Evolutionary conservation across 1,139 yeast genomes (phyloP).

Genomic region (Saccharomyces pastorianus): DNA sequence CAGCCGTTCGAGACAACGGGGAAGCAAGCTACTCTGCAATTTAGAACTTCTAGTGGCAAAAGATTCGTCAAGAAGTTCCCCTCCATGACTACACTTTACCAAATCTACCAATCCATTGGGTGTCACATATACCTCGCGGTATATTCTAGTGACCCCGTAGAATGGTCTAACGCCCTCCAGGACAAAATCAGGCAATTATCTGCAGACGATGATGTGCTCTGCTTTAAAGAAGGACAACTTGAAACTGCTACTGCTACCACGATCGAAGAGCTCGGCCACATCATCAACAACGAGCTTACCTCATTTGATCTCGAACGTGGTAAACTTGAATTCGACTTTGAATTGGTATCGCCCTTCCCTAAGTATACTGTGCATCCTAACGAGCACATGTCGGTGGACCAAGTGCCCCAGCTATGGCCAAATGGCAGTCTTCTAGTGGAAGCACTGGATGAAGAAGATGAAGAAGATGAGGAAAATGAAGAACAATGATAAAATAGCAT

Average conservation of each 20-base stretch:
- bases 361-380: conserved; percentile 37
- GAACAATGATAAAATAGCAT: conserved; percentile 5
- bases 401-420: conserved; percentile 47
- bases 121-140: conserved; percentile 26
- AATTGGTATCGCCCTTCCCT: conserved; percentile 52
- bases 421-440: conserved; percentile 55
- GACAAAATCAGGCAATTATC: conserved; percentile 12
- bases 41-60: conserved; percentile 53
- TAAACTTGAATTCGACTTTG: conserved; percentile 38
- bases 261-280: background rate
- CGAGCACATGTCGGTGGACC: conserved; percentile 29
- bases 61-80: conserved; percentile 51
- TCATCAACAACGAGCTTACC: conserved; percentile 17
- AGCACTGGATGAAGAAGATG: conserved; percentile 31
- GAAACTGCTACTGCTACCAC: background rate
- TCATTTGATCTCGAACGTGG: conserved; percentile 27
- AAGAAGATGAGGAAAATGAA: conserved; percentile 30
- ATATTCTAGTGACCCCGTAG: conserved; percentile 10
- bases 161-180: conserved; percentile 11
- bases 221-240: conserved; percentile 14
- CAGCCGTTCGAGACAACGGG: conserved; percentile 7
- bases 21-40: conserved; percentile 31
- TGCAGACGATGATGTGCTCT: conserved; percentile 15
- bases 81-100: conserved; percentile 43
- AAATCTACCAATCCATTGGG: conserved; percentile 61